These are phyloP conservation scores for Mycena sp. DNA, from an alignment of 1,284 basidiomycete genomes.

Conservation along the genomic window DNA sequence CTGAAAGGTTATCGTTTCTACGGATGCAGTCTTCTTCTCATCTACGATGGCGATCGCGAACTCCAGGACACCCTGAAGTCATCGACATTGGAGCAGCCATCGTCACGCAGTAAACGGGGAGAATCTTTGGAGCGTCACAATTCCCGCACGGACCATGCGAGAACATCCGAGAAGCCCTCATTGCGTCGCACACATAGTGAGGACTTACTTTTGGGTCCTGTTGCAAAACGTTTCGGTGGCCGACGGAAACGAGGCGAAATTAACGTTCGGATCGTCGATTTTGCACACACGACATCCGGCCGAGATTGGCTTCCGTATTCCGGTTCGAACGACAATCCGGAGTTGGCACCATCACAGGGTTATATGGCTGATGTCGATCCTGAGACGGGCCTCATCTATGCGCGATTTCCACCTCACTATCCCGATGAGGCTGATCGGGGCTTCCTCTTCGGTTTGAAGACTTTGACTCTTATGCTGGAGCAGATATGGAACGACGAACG, in stretches of 20 bases:
- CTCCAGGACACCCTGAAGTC: slow-evolving; percentile 80
- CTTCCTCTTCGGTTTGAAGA: slow-evolving; percentile 92
- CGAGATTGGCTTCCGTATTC: slow-evolving; percentile 85
- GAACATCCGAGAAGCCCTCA: slow-evolving; percentile 50
- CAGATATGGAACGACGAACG: slow-evolving; percentile 89
- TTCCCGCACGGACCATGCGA: slow-evolving; percentile 46
- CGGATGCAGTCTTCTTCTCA: slow-evolving; percentile 95
- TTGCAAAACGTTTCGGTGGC: slow-evolving; percentile 59
- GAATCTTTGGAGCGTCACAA: slow-evolving; percentile 76
- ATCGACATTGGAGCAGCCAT: slow-evolving; percentile 71
- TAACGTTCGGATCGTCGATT: slow-evolving; percentile 97
- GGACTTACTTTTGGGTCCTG: slow-evolving; percentile 73
- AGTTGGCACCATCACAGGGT: slow-evolving; percentile 68
- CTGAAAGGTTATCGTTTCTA: slow-evolving; percentile 97
- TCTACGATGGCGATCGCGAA: slow-evolving; percentile 96
- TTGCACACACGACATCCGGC: slow-evolving; percentile 98
- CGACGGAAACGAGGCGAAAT: slow-evolving; percentile 88
- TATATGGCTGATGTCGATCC: slow-evolving; percentile 85
- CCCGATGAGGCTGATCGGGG: slow-evolving; percentile 91
- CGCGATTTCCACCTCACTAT: slow-evolving; percentile 93
- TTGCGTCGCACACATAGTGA: slow-evolving; percentile 81
- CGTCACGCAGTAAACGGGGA: slow-evolving; percentile 77
- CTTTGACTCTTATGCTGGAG: slow-evolving; percentile 77
- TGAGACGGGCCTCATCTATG: slow-evolving; percentile 81
- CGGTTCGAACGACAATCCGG: slow-evolving; percentile 50